phyloP scores from a whole-genome alignment of 345 rosid species.

The Hibiscus tridactylites region DNA sequence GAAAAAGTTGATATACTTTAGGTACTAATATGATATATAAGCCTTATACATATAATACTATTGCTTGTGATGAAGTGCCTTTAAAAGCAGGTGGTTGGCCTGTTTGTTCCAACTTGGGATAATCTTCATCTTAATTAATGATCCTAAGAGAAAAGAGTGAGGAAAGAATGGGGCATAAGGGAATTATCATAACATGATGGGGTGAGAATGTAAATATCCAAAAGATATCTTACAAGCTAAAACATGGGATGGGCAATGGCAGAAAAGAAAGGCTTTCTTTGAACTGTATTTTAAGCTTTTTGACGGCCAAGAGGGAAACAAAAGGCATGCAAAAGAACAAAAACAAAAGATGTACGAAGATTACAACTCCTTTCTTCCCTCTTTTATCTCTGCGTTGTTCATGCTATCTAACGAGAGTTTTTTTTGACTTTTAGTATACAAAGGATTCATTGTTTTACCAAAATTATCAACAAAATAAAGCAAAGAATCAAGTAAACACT shows the following conservation, averaged over 20 bases:
- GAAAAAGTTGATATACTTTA: too few species aligned
- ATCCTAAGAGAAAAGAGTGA: too few species aligned
- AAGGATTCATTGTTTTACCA: not conserved
- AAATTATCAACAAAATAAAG: not conserved
- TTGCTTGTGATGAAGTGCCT: not conserved
- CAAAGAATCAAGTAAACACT: not conserved
- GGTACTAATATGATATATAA: too few species aligned
- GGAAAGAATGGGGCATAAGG: not conserved
- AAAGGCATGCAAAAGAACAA: slow-evolving; percentile 6
- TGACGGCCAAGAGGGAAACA: slow-evolving; percentile 12
- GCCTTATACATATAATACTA: not conserved
- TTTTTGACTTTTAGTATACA: slow-evolving; percentile 14
- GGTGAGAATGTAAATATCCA: not conserved
- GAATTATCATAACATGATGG: not conserved
- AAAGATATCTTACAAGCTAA: not conserved
- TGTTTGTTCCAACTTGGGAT: not conserved
- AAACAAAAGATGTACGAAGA: slow-evolving; percentile 13
- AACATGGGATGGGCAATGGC: not conserved
- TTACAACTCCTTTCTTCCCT: slow-evolving; percentile 26
- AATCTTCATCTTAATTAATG: too few species aligned
- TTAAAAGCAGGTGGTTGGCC: not conserved
- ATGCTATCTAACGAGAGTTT: not conserved
- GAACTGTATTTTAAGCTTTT: not conserved
- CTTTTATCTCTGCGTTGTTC: not conserved
- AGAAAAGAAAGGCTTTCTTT: not conserved